Conservation (phyloP, 768 basidiomycete species). For the Sutorius australiensis region DNA sequence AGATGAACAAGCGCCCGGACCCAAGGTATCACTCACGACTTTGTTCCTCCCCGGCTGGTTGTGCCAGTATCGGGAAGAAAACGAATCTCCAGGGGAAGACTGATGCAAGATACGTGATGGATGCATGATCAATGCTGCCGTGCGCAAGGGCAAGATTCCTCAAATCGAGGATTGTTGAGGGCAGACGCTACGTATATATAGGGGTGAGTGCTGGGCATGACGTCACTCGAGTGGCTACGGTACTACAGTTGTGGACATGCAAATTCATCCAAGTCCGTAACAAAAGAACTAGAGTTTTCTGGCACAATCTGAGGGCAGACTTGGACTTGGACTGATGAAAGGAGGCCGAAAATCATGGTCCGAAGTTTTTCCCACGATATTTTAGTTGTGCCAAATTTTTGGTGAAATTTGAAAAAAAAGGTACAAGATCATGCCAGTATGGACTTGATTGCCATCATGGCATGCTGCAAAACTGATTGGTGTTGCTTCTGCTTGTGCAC, state of each 20-base stretch:
- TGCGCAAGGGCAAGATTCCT: not conserved
- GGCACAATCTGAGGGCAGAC: not conserved
- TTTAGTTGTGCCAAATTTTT: too few species aligned
- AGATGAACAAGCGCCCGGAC: too few species aligned
- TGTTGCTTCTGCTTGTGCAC: not conserved
- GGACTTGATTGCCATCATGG: too few species aligned
- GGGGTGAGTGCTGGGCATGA: constrained; percentile 25
- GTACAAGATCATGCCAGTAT: too few species aligned
- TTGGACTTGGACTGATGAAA: not conserved
- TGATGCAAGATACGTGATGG: constrained; percentile 22
- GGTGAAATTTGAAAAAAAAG: too few species aligned
- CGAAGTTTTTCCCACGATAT: not conserved
- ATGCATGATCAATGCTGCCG: constrained; percentile 16
- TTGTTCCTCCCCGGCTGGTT: constrained; percentile 33
- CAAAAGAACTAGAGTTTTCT: too few species aligned
- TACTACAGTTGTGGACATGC: too few species aligned
- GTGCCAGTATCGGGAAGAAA: constrained; percentile 32
- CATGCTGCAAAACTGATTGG: not conserved
- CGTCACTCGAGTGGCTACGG: constrained; percentile 17
- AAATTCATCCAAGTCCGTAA: too few species aligned
- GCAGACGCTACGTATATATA: constrained; percentile 17
- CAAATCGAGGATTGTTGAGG: constrained; percentile 11
- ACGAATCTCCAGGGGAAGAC: constrained; percentile 22
- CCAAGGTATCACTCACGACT: constrained; percentile 20
- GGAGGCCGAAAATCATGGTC: not conserved